phyloP scores from a whole-genome alignment of 768 basidiomycete species.

The Phanerodontia chrysosporium region DNA sequence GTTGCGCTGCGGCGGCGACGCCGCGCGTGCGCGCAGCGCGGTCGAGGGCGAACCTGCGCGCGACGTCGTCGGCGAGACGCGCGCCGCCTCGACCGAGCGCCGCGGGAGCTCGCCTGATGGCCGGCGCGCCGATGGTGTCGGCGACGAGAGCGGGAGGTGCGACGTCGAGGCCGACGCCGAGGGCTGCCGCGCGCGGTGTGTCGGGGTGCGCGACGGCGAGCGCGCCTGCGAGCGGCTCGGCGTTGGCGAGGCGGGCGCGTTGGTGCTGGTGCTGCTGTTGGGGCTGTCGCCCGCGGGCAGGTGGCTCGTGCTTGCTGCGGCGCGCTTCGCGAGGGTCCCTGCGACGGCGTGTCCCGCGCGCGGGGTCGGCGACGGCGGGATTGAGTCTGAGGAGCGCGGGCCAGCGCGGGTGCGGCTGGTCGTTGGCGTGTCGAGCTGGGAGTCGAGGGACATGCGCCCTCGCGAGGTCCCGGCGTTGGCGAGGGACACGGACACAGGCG shows the following conservation, averaged over 20 bases:
- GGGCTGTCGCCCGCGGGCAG: conserved; percentile 30
- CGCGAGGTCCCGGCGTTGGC: conserved; percentile 11
- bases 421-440: conserved; percentile 29
- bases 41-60: conserved; percentile 37
- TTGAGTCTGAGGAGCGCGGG: conserved; percentile 18
- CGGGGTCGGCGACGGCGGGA: conserved; percentile 47
- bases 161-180: conserved; percentile 50
- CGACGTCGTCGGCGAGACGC: conserved; percentile 37
- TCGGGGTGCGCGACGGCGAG: conserved; percentile 39
- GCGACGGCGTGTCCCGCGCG: conserved; percentile 31
- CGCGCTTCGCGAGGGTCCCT: conserved; percentile 34
- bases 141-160: conserved; percentile 40
- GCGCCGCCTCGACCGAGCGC: not conserved
- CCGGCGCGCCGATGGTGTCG: conserved; percentile 25
- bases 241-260: conserved; percentile 35
- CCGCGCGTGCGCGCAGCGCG: conserved; percentile 40
- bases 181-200: conserved; percentile 35
- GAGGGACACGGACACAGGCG: conserved; percentile 30
- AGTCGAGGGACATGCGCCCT: conserved; percentile 17
- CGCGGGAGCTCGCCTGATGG: conserved; percentile 14
- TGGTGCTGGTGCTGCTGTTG: too few relatives aligned
- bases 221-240: conserved; percentile 44
- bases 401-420: conserved; percentile 25
- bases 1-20: conserved; percentile 23
- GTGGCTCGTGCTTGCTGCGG: conserved; percentile 37